Evolutionary conservation across 768 basidiomycete genomes (phyloP).

Genomic region (Serendipita sp.): DNA sequence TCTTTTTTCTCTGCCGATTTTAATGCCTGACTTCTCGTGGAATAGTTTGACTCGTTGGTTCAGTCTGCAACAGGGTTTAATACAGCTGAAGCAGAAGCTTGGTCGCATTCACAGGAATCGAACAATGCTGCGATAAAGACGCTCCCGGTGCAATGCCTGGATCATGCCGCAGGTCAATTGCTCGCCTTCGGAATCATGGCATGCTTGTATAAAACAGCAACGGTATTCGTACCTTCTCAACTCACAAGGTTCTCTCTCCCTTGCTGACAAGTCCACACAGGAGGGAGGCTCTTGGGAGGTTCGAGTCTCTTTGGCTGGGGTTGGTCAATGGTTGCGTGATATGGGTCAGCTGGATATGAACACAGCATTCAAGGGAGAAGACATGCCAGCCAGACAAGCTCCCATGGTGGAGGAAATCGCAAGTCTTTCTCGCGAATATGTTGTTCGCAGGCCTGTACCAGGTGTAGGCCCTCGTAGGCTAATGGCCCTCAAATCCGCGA

Average conservation of each 20-base stretch:
- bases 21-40: no score
- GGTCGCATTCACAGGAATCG: constrained; percentile 13
- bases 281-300: constrained; percentile 49
- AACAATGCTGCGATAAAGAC: constrained; percentile 17
- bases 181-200: constrained; percentile 44
- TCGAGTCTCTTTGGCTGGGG: constrained; percentile 40
- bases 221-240: constrained; percentile 22
- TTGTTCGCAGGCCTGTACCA: no score
- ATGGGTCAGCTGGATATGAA: constrained; percentile 30
- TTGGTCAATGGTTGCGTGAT: constrained; percentile 41
- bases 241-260: no score
- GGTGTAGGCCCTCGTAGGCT: no score
- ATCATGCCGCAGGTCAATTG: constrained; percentile 44
- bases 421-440: no score
- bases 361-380: background rate
- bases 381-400: background rate
- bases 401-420: background rate
- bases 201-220: constrained; percentile 37
- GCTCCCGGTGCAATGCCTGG: constrained; percentile 43
- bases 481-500: no score
- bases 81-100: constrained; percentile 37
- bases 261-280: constrained; percentile 19
- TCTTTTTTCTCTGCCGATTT: no score
- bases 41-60: constrained; percentile 51
- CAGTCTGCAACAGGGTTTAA: constrained; percentile 50